phyloP scores from a whole-genome alignment of 495 filamentous ascomycete genomes.

The Aspergillus campestris region DNA sequence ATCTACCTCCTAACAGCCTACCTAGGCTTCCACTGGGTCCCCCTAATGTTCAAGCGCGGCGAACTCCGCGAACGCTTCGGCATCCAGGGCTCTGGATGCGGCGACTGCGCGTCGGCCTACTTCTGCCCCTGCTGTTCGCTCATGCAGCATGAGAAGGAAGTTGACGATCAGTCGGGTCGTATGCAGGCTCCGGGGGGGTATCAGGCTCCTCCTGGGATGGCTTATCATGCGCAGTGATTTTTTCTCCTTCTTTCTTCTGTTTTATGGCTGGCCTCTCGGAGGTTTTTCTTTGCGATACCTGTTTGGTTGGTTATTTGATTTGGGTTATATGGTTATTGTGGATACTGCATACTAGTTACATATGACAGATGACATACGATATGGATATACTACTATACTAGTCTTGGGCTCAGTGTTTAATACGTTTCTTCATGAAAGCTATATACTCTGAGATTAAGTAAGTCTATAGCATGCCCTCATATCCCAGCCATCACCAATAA shows the following conservation, averaged over 20 bases:
- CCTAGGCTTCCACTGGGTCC: conserved; percentile 30
- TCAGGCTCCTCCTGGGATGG: conserved; percentile 12
- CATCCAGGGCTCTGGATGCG: conserved; percentile 44
- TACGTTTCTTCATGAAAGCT: too few relatives aligned
- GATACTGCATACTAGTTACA: not conserved
- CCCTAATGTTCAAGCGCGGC: conserved; percentile 44
- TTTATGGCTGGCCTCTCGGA: not conserved
- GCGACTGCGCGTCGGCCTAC: conserved; percentile 41
- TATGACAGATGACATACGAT: not conserved
- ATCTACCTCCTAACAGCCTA: conserved; percentile 19
- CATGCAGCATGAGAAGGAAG: conserved; percentile 48
- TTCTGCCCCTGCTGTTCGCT: conserved; percentile 47
- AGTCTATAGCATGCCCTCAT: too few relatives aligned
- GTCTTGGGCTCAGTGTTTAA: too few relatives aligned
- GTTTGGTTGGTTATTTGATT: not conserved
- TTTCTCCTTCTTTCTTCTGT: not conserved
- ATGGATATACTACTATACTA: too few relatives aligned
- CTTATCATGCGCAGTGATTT: conserved; percentile 3
- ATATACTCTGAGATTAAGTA: too few relatives aligned
- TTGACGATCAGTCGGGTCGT: conserved; percentile 12
- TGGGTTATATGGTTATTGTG: not conserved
- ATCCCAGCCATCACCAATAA: too few relatives aligned
- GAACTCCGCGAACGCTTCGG: conserved; percentile 44
- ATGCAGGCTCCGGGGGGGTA: conserved; percentile 5
- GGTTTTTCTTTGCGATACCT: not conserved